These are phyloP conservation scores for Urochloa ruziziensis DNA, from an alignment of 176 grass and related monocot species.

Conservation along the genomic window DNA sequence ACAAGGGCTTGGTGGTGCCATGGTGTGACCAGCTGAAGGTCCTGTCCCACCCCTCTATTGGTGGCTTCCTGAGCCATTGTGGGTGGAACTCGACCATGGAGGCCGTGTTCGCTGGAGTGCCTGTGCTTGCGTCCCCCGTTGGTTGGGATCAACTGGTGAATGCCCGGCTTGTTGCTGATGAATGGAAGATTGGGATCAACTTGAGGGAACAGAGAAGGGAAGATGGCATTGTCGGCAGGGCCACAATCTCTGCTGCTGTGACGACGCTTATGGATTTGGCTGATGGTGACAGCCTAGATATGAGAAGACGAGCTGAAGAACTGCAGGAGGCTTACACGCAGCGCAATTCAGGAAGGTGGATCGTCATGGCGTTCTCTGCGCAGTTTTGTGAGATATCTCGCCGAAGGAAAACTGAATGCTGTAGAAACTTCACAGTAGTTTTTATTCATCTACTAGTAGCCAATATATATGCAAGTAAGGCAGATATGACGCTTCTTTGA, in stretches of 20 bases:
- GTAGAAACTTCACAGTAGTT: constrained; percentile 2
- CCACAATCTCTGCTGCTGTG: constrained; percentile 24
- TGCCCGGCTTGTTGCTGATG: constrained; percentile 47
- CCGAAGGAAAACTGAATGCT: constrained; percentile 20
- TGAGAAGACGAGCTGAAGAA: constrained; percentile 42
- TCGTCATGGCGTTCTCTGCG: constrained; percentile 48
- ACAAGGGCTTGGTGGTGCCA: constrained; percentile 50
- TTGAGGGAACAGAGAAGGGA: constrained; percentile 38
- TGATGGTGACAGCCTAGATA: constrained; percentile 13
- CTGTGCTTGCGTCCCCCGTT: constrained; percentile 48
- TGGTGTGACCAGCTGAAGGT: constrained; percentile 71
- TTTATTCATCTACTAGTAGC: too few relatives aligned
- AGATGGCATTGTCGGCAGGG: constrained; percentile 22
- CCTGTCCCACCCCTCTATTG: constrained; percentile 55
- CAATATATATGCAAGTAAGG: too few relatives aligned
- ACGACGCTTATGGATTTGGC: constrained; percentile 57
- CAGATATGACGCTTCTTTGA: too few relatives aligned
- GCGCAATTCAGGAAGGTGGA: constrained; percentile 38
- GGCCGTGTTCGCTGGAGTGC: constrained; percentile 47
- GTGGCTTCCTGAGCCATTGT: constrained; percentile 76
- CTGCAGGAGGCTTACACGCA: constrained; percentile 11
- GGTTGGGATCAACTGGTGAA: constrained; percentile 62
- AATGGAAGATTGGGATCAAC: constrained; percentile 55
- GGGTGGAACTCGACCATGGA: constrained; percentile 80
- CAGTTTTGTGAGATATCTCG: constrained; percentile 39